These are phyloP conservation scores for Didymella glomerata DNA, from an alignment of 2,329 filamentous ascomycete genomes.

Conservation along the genomic window DNA sequence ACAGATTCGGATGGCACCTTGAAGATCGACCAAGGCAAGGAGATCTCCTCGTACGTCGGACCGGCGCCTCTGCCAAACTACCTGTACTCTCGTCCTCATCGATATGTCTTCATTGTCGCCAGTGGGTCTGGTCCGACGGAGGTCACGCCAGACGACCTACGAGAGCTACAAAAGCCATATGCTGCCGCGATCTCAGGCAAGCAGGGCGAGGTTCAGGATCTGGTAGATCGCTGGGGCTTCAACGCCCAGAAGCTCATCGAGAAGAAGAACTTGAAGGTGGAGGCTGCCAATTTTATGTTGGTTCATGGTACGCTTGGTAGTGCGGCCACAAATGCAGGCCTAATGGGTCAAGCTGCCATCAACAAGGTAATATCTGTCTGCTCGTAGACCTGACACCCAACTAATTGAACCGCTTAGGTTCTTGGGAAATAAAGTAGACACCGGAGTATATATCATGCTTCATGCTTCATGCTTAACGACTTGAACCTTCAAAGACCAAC, in stretches of 20 bases:
- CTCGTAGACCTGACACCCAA: background rate
- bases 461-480: no score
- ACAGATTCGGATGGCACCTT: conserved; percentile 23
- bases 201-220: conserved; percentile 30
- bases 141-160: conserved; percentile 30
- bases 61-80: conserved; percentile 37
- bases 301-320: conserved; percentile 31
- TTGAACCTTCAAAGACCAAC: no score
- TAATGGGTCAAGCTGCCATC: conserved; percentile 29
- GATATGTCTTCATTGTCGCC: conserved; percentile 34
- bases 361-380: conserved; percentile 23
- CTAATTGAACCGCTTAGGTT: background rate
- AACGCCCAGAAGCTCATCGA: conserved; percentile 31
- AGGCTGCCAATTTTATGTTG: conserved; percentile 31
- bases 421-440: background rate
- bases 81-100: conserved; percentile 30
- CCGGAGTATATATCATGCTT: no score
- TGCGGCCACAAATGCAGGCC: conserved; percentile 22
- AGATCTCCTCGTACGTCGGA: conserved; percentile 30
- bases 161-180: conserved; percentile 30
- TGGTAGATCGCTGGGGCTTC: conserved; percentile 38
- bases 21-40: conserved; percentile 5
- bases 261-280: conserved; percentile 29
- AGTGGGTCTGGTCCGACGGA: conserved; percentile 10
- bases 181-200: conserved; percentile 27